A percentile compares a stretch with the other conserved stretches of the same genome.
Conservation (phyloP, 495 filamentous ascomycete species). For the Daldinia decipiens region DNA sequence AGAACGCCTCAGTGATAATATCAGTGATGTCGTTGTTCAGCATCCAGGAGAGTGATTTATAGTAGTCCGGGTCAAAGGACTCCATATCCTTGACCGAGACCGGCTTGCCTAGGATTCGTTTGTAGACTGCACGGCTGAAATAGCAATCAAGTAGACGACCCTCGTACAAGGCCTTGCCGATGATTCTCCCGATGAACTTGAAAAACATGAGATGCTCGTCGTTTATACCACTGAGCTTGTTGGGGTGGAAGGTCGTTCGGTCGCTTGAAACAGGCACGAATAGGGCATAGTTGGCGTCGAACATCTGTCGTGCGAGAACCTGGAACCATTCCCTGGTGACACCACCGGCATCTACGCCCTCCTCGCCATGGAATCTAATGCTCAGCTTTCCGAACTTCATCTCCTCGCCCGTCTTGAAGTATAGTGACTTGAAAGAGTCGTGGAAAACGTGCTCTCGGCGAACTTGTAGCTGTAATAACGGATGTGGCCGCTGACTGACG, state of each 20-base stretch:
- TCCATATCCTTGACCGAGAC: constrained; percentile 99
- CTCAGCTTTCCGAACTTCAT: constrained; percentile 98
- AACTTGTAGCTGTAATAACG: constrained; percentile 86
- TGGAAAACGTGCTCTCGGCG: constrained; percentile 97
- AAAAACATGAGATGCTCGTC: constrained; percentile 97
- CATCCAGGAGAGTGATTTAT: constrained; percentile 99
- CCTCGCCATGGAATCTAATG: constrained; percentile 96
- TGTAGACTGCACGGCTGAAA: constrained; percentile 98
- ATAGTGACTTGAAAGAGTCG: constrained; percentile 95
- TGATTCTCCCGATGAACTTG: constrained; percentile 98
- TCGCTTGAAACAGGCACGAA: constrained; percentile 98
- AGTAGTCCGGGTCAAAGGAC: constrained; percentile 96
- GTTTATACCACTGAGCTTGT: constrained; percentile 91
- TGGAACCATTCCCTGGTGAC: constrained; percentile 99
- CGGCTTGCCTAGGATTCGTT: constrained; percentile 90
- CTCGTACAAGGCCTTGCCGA: constrained; percentile 98
- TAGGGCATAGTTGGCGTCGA: constrained; percentile 96
- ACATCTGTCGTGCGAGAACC: constrained; percentile 97
- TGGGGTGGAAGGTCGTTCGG: constrained; percentile 98
- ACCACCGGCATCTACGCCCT: constrained; percentile 97
- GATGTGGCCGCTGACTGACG: constrained; percentile 64
- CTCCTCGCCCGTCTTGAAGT: constrained; percentile 93
- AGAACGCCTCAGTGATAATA: constrained; percentile 97
- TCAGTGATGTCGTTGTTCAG: constrained; percentile 99
- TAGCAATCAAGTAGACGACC: constrained; percentile 96